phyloP scores from a whole-genome alignment of 306 rosid genomes.

The Malus sieversii region DNA sequence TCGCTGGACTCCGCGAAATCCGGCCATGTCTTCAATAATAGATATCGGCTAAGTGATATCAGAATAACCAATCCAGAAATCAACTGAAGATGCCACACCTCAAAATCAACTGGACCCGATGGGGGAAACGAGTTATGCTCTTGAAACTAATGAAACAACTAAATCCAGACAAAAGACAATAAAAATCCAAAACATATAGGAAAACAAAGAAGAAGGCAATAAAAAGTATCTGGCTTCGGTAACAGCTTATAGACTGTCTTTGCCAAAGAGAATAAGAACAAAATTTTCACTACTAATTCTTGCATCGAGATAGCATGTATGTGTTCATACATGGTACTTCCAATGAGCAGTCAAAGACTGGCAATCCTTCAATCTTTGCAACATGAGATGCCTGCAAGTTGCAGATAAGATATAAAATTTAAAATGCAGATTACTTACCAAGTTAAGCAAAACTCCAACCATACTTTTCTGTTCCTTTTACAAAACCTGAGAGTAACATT shows the following conservation, averaged over 20 bases:
- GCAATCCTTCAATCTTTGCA: slow-evolving; percentile 66
- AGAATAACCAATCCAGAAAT: slow-evolving; percentile 59
- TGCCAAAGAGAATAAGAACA: not conserved
- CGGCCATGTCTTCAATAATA: slow-evolving; percentile 69
- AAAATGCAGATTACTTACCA: not conserved
- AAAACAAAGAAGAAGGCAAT: not conserved
- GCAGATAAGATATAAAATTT: slow-evolving; percentile 7
- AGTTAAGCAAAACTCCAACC: slow-evolving; percentile 3
- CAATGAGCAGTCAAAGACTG: slow-evolving; percentile 64
- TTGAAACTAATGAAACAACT: slow-evolving; percentile 3
- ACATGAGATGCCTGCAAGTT: slow-evolving; percentile 66
- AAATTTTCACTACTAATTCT: slow-evolving; percentile 6
- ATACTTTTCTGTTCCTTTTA: not conserved
- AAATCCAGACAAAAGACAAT: not conserved
- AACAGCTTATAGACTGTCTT: not conserved
- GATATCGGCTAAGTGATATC: slow-evolving; percentile 63
- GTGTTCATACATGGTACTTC: slow-evolving; percentile 64
- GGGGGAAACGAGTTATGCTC: not conserved
- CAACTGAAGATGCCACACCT: slow-evolving; percentile 92
- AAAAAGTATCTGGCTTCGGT: not conserved
- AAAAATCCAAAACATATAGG: not conserved
- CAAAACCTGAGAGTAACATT: not conserved
- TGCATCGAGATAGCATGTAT: slow-evolving; percentile 1
- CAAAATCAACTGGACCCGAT: slow-evolving; percentile 67
- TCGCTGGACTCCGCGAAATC: slow-evolving; percentile 87